Evolutionary conservation across 345 rosid genomes (phyloP), one percentile per base, ranked within the genome.

Genomic region (Erodium maritimum): DNA sequence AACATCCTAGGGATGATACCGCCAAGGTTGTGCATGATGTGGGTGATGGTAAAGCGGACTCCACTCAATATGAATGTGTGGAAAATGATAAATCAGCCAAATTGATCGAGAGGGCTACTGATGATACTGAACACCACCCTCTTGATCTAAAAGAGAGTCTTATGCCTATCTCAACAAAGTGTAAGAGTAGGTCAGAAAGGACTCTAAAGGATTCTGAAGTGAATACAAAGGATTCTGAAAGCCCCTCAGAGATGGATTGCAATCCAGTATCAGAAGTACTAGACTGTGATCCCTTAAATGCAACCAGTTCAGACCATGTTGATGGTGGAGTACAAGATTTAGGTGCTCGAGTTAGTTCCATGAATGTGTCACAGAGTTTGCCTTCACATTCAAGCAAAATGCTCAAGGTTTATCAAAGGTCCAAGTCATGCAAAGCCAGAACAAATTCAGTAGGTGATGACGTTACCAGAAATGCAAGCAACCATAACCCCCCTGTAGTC

Each of bases 401-500:
- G 87, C 87, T 68, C 70, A 65, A 72, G 75, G 99, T 93, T 53
- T 93, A 93, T 73, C 79, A 70, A 77, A 86, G 99, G 71, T 78
- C 70, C 23, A 93, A 83, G 75, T 63, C 76, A 34, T 72, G 63
- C 19, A 89, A 77, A 71, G 69, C 72, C 60, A 83, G 65, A 65
- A 75, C 61, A 45, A 75, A 59, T 48, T 45, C 63, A 57, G 79
- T 70, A 59, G 65, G 71, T 62, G 79, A 48, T 29, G 69, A 59
- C 20, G 59, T 67, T 70, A 54, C 45, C 5, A 76, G 65, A 52
- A 77, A 66, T 65, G 65, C 77, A 25, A 69, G 60, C 70, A 62
- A 71, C 65, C 73, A 67, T 60, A 69, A 74, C 64, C 70, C 60
- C 21, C 53, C 57, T 64, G 54, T 71, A 56, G 73, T 59, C 56